A percentile compares a stretch with the other conserved stretches of the same genome.
Conservation (phyloP, 2,329 filamentous ascomycete species). For the Aplosporella prunicola region DNA sequence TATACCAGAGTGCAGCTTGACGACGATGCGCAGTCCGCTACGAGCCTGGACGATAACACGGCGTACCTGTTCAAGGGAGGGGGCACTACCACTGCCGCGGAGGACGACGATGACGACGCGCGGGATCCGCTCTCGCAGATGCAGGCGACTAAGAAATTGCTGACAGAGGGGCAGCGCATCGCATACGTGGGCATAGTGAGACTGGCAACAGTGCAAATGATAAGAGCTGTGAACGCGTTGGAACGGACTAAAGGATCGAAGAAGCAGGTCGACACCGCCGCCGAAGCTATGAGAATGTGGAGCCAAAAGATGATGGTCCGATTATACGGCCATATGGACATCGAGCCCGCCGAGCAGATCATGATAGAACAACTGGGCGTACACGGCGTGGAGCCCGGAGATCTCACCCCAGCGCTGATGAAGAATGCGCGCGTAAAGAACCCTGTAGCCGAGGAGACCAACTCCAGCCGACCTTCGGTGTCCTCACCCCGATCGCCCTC, state of each 20-base stretch:
- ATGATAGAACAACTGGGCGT: conserved; percentile 97
- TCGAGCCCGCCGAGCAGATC: conserved; percentile 78
- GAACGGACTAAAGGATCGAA: conserved; percentile 56
- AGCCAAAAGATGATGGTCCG: conserved; percentile 96
- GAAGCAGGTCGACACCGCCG: conserved; percentile 59
- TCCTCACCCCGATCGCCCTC: conserved; percentile 21
- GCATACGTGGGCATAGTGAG: conserved; percentile 90
- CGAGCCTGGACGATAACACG: conserved; percentile 95
- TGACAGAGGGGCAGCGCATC: conserved; percentile 91
- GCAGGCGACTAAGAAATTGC: conserved; percentile 87
- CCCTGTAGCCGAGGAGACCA: conserved; percentile 57
- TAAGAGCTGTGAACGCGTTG: conserved; percentile 55
- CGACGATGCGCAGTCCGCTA: conserved; percentile 86
- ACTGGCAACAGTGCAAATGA: conserved; percentile 69
- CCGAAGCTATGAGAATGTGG: conserved; percentile 88
- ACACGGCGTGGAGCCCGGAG: conserved; percentile 76
- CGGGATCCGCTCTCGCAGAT: conserved; percentile 80
- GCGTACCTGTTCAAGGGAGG: conserved; percentile 73
- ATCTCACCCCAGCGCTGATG: conserved; percentile 80
- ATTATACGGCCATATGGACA: conserved; percentile 93
- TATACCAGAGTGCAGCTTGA: conserved; percentile 94
- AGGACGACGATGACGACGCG: conserved; percentile 64
- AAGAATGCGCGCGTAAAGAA: conserved; percentile 89
- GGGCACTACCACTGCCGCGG: conserved; percentile 44
- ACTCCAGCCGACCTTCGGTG: conserved; percentile 25